These are phyloP conservation scores for Gamarada debralockiae DNA, from an alignment of 495 filamentous ascomycete species.

Conservation along the genomic window DNA sequence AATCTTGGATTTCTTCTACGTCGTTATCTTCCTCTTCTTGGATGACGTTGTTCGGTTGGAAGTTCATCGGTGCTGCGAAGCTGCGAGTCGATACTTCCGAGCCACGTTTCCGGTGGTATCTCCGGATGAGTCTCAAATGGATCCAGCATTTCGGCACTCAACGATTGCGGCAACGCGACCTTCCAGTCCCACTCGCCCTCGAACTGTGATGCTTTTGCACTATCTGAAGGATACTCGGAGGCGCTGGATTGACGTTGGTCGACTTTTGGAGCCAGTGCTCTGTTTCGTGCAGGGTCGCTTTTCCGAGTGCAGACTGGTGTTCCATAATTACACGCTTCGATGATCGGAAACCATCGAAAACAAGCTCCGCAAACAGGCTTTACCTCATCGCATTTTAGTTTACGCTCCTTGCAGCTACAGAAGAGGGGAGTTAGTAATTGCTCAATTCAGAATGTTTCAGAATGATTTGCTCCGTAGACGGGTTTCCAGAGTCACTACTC, in stretches of 20 bases:
- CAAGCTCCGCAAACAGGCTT: constrained; percentile 10
- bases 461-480: no score
- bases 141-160: constrained; percentile 4
- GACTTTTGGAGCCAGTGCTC: not conserved
- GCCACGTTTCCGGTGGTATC: constrained; percentile 41
- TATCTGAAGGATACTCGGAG: not conserved
- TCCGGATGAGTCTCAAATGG: constrained; percentile 8
- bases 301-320: not conserved
- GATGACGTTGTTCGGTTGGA: constrained; percentile 18
- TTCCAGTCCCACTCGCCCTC: not conserved
- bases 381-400: constrained; percentile 14
- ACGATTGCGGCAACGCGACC: not conserved
- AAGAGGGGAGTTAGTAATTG: no score
- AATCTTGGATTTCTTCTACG: constrained; percentile 25
- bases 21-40: constrained; percentile 27
- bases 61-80: constrained; percentile 32
- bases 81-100: constrained; percentile 53
- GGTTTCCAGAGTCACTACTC: no score
- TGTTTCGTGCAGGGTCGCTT: not conserved
- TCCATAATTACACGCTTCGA: constrained; percentile 4
- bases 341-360: not conserved
- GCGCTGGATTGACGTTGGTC: not conserved
- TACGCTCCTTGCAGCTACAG: constrained; percentile 11
- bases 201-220: not conserved
- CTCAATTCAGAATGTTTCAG: no score